Evolutionary conservation across 2,329 filamentous ascomycete genomes (phyloP).

Genomic region (Colletotrichum neosansevieriae): DNA sequence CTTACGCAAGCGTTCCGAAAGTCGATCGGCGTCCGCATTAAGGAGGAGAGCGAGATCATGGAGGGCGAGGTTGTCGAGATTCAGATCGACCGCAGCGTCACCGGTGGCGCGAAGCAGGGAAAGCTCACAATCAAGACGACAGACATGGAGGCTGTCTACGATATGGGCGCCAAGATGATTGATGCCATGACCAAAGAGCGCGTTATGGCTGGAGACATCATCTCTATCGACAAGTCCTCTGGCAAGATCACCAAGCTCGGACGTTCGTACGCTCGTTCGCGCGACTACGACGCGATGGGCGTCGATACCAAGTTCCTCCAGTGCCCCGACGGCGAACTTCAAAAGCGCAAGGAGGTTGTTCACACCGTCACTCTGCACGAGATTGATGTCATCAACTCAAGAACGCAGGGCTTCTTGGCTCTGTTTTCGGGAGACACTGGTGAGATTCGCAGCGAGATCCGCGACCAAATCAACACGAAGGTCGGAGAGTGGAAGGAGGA

Average conservation of each 20-base stretch:
- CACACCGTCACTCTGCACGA: constrained; percentile 98
- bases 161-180: constrained; percentile 99
- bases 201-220: constrained; percentile 98
- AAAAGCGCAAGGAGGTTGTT: constrained; percentile 96
- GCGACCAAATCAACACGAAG: constrained; percentile 99
- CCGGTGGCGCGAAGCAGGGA: constrained; percentile 96
- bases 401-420: constrained; percentile 97
- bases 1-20: constrained; percentile 99
- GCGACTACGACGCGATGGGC: constrained; percentile 99
- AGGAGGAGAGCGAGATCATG: constrained; percentile 99
- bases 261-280: constrained; percentile 91
- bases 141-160: constrained; percentile 99
- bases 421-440: constrained; percentile 98
- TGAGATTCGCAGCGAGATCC: constrained; percentile 96
- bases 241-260: constrained; percentile 98
- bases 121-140: constrained; percentile 99
- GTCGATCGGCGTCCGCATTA: constrained; percentile 97
- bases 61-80: constrained; percentile 99
- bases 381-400: constrained; percentile 99
- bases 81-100: constrained; percentile 96
- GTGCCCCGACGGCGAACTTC: constrained; percentile 96
- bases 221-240: constrained; percentile 98
- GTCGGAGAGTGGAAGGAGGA: constrained; percentile 99
- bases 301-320: constrained; percentile 98
- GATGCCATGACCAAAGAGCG: constrained; percentile 99